These are phyloP conservation scores for Vitis hybrid DNA, from an alignment of 177 flowering plant species.

Conservation along the genomic window DNA sequence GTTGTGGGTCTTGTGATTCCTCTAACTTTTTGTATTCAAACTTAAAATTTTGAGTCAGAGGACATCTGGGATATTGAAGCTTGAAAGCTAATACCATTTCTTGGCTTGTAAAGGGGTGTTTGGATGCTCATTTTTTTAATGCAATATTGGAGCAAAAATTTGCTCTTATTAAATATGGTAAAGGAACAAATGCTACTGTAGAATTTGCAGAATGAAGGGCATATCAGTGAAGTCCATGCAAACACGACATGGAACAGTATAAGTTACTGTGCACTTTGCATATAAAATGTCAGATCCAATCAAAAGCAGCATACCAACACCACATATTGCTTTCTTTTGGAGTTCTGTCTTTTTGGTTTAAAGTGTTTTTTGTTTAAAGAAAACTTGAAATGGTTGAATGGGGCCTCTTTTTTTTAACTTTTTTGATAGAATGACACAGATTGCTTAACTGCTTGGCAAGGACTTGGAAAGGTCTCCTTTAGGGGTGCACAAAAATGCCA, in stretches of 20 bases:
- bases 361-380: not conserved
- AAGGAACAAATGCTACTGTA: not conserved
- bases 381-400: slow-evolving; percentile 9
- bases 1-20: not conserved
- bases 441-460: slow-evolving; percentile 26
- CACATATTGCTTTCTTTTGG: not conserved
- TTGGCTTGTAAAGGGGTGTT: not conserved
- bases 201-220: not conserved
- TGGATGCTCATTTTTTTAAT: not conserved
- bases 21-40: not conserved
- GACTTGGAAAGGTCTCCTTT: slow-evolving; percentile 18
- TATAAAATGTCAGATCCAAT: no score
- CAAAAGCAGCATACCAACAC: no score
- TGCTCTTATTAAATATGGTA: no score
- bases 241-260: not conserved
- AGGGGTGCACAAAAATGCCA: slow-evolving; percentile 28
- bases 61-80: not conserved
- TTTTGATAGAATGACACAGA: slow-evolving; percentile 24
- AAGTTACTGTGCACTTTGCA: no score
- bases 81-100: not conserved
- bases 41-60: not conserved
- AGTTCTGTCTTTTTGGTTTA: not conserved
- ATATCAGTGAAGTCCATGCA: not conserved
- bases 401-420: not conserved
- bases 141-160: not conserved